phyloP scores from a whole-genome alignment of 2,329 filamentous ascomycete genomes.

The Chalaropsis ovoidea region DNA sequence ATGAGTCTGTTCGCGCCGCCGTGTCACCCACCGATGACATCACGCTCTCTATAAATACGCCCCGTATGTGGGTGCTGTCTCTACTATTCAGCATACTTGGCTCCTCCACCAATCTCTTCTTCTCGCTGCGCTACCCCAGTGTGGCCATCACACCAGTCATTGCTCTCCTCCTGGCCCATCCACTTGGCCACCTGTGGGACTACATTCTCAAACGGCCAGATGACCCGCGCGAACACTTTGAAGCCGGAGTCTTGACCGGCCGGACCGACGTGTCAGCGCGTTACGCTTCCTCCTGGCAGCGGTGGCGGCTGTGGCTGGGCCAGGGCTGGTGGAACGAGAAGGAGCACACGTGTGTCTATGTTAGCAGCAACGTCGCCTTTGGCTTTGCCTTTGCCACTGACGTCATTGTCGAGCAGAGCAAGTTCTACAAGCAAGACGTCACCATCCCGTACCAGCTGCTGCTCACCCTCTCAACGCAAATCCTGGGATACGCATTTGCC shows the following conservation, averaged over 20 bases:
- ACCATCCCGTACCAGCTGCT: conserved; percentile 69
- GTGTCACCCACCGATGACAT: conserved; percentile 67
- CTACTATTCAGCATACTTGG: conserved; percentile 69
- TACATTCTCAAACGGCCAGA: conserved; percentile 54
- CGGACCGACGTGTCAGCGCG: conserved; percentile 25
- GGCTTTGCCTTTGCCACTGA: conserved; percentile 84
- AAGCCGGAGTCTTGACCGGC: conserved; percentile 38
- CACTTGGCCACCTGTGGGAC: conserved; percentile 73
- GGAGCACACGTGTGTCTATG: conserved; percentile 79
- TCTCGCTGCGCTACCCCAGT: conserved; percentile 80
- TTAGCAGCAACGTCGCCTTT: conserved; percentile 82
- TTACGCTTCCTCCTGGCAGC: conserved; percentile 27
- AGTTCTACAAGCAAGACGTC: conserved; percentile 77
- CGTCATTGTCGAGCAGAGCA: conserved; percentile 80
- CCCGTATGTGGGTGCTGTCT: conserved; percentile 78
- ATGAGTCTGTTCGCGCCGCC: conserved; percentile 69
- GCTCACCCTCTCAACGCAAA: conserved; percentile 75
- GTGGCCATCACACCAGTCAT: conserved; percentile 85
- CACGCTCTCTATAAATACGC: conserved; percentile 72
- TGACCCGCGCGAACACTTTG: conserved; percentile 41
- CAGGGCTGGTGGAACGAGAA: conserved; percentile 82
- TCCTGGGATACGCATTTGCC: conserved; percentile 77
- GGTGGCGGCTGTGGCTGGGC: conserved; percentile 60
- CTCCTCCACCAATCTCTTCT: conserved; percentile 78
- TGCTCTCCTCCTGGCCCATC: conserved; percentile 73